These are phyloP conservation scores for Irineochytrium annulatum DNA, from an alignment of 192 early-diverging fungal genomes.

Conservation along the genomic window DNA sequence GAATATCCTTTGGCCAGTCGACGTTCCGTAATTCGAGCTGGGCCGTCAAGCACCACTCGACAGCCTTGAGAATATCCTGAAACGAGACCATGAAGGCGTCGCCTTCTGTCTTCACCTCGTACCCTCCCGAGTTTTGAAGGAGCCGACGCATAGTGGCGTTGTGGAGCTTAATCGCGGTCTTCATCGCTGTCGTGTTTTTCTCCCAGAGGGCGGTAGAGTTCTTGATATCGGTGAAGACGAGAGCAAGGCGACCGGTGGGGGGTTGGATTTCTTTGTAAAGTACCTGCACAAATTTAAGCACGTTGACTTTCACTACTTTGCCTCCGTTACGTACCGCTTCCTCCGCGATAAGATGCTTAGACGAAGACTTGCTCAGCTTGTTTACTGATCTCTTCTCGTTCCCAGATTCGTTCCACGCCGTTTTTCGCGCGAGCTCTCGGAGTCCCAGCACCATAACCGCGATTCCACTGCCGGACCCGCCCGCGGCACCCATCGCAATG, in stretches of 20 bases:
- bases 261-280: conserved; percentile 67
- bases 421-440: conserved; percentile 52
- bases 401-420: conserved; percentile 7
- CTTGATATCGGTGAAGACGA: conserved; percentile 93
- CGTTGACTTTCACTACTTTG: too few relatives aligned
- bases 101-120: conserved; percentile 94
- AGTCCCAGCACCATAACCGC: conserved; percentile 90
- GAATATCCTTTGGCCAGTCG: conserved; percentile 84
- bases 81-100: conserved; percentile 94
- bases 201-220: conserved; percentile 94
- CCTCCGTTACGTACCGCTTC: too few relatives aligned
- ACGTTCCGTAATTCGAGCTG: conserved; percentile 74
- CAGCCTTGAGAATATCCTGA: conserved; percentile 69
- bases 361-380: too few relatives aligned
- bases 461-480: conserved; percentile 42
- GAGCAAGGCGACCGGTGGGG: conserved; percentile 73
- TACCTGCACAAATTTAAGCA: neutral
- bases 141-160: conserved; percentile 77
- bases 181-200: conserved; percentile 75
- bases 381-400: neutral
- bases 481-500: conserved; percentile 78
- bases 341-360: too few relatives aligned
- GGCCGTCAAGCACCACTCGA: conserved; percentile 85
- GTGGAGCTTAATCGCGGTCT: conserved; percentile 80
- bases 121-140: conserved; percentile 77